These are phyloP conservation scores for Erucastrum elatum DNA, from an alignment of 345 rosid species.

Conservation along the genomic window DNA sequence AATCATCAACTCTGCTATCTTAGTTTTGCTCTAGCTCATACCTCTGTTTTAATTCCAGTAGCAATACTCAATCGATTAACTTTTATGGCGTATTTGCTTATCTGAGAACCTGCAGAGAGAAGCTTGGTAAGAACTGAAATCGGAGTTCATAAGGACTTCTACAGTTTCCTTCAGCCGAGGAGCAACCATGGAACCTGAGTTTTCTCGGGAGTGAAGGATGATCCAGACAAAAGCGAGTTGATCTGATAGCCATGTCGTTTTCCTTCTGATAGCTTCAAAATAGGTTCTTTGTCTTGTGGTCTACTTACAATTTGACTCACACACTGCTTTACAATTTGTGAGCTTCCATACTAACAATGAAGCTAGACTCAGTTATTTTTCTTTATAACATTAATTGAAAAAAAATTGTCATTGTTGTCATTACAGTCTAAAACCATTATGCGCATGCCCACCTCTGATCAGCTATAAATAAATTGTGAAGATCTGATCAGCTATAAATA, in stretches of 20 bases:
- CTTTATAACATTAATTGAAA: no score
- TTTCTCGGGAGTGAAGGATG: conserved; percentile 40
- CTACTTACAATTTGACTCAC: no score
- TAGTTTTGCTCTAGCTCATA: not conserved
- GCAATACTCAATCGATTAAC: not conserved
- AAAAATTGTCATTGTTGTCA: not conserved
- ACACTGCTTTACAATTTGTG: no score
- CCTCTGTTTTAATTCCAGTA: not conserved
- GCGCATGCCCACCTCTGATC: not conserved
- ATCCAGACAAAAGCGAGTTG: conserved; percentile 10
- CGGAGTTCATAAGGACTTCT: not conserved
- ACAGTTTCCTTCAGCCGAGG: not conserved
- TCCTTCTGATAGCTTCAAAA: no score
- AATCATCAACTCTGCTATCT: not conserved
- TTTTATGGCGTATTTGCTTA: no score
- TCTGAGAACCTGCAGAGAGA: no score
- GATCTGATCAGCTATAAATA: not conserved
- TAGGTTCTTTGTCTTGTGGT: no score
- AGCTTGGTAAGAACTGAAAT: conserved; percentile 18
- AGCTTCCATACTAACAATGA: no score
- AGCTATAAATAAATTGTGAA: no score
- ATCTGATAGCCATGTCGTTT: not conserved
- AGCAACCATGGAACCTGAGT: conserved; percentile 6
- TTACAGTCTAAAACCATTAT: not conserved
- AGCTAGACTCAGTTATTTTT: no score